Percentiles rank a stretch among this genome's conserved stretches.
Evolutionary conservation across 2,329 filamentous ascomycete genomes (phyloP).

Genomic region (Fusarium sp.): DNA sequence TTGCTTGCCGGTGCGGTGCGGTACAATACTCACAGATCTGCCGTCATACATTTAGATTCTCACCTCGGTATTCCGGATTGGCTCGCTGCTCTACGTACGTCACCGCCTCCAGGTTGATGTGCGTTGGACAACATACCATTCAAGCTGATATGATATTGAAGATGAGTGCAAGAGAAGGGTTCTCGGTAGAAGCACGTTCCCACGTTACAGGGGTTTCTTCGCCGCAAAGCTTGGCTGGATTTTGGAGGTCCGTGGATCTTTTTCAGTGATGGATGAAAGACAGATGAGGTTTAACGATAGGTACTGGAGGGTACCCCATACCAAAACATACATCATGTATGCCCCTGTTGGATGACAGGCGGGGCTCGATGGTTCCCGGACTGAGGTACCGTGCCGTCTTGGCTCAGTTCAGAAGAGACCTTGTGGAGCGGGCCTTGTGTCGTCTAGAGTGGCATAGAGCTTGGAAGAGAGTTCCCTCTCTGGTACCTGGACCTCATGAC

Average conservation of each 20-base stretch:
- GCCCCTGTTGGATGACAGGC: slow-evolving; percentile 28
- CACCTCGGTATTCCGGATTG: slow-evolving; percentile 23
- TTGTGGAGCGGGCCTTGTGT: slow-evolving; percentile 17
- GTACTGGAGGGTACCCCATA: slow-evolving; percentile 33
- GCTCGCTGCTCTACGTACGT: slow-evolving; percentile 34
- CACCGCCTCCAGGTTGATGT: slow-evolving; percentile 13
- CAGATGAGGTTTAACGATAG: slow-evolving; percentile 8
- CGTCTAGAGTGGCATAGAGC: slow-evolving; percentile 2
- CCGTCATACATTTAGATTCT: slow-evolving; percentile 31
- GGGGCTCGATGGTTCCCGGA: slow-evolving; percentile 14
- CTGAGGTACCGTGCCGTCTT: slow-evolving; percentile 33
- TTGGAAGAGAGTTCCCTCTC: slow-evolving; percentile 17
- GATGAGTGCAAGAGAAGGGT: neutral
- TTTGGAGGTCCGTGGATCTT: slow-evolving; percentile 1
- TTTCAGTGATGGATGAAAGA: slow-evolving; percentile 11
- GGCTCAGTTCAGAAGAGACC: slow-evolving; percentile 22
- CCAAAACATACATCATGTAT: slow-evolving; percentile 24
- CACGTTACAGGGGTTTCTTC: slow-evolving; percentile 17
- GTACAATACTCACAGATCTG: slow-evolving; percentile 26
- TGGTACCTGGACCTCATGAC: slow-evolving; percentile 35
- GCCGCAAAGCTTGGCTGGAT: slow-evolving; percentile 31
- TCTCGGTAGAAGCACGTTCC: slow-evolving; percentile 13
- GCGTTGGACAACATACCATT: slow-evolving; percentile 1
- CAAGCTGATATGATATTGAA: slow-evolving; percentile 1
- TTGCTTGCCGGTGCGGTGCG: slow-evolving; percentile 29